phyloP scores from a whole-genome alignment of 2,329 filamentous ascomycete species.

The Cercospora janseana region DNA sequence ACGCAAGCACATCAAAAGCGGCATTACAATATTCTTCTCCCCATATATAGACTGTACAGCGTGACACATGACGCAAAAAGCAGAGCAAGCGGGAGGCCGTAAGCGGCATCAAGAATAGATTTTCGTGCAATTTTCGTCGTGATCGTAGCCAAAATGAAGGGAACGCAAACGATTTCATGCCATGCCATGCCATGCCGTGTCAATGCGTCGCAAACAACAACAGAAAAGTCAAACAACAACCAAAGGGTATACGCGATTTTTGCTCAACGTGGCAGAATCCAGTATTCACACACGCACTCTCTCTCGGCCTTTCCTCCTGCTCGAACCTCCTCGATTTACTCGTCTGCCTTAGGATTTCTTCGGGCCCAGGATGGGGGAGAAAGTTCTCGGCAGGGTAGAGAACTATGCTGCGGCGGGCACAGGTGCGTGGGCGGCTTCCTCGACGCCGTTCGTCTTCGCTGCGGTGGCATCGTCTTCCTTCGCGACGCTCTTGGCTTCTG shows the following conservation, averaged over 20 bases:
- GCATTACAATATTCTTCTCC: no score
- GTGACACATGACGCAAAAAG: no score
- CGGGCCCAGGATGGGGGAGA: not conserved
- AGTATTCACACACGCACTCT: not conserved
- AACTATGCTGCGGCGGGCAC: constrained; percentile 10
- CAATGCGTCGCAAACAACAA: not conserved
- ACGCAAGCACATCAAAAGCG: no score
- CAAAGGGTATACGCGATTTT: constrained; percentile 9
- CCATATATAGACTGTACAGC: no score
- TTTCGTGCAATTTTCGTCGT: not conserved
- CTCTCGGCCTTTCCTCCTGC: not conserved
- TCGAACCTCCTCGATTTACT: not conserved
- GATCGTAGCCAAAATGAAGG: constrained; percentile 2
- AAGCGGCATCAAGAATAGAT: no score
- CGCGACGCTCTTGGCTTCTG: constrained; percentile 7
- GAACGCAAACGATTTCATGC: not conserved
- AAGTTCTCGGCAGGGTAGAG: constrained; percentile 1
- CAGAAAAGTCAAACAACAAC: constrained; percentile 4
- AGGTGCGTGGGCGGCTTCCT: constrained; percentile 5
- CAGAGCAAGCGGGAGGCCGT: no score
- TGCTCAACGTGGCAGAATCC: constrained; percentile 8
- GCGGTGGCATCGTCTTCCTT: constrained; percentile 4
- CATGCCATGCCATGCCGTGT: constrained; percentile 4
- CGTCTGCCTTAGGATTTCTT: not conserved
- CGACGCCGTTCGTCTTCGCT: constrained; percentile 10